These are phyloP conservation scores for Protomyces gravidus DNA, from an alignment of 1,139 yeast species.

Conservation along the genomic window DNA sequence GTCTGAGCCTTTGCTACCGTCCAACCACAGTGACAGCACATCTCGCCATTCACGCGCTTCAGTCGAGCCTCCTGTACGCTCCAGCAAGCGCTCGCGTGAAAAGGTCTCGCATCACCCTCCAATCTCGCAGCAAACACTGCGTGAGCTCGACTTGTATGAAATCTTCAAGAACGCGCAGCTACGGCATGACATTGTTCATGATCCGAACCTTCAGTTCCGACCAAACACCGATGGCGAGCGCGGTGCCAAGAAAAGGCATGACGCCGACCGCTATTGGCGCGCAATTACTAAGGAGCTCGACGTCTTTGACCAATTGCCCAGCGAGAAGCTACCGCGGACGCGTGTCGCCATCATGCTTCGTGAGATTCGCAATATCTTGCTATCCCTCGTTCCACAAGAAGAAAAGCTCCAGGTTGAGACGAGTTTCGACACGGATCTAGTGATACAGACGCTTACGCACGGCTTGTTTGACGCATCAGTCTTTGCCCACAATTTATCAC, in stretches of 20 bases:
- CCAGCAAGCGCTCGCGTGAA: not conserved
- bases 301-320: conserved; percentile 36
- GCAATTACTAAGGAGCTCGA: conserved; percentile 34
- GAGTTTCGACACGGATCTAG: conserved; percentile 70
- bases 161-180: conserved; percentile 87
- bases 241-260: conserved; percentile 68
- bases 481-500: conserved; percentile 66
- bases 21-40: not conserved
- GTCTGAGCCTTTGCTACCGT: not conserved
- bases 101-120: conserved; percentile 52
- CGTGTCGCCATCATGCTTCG: conserved; percentile 58
- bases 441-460: conserved; percentile 69
- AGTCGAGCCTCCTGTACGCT: not conserved
- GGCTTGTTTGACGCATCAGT: conserved; percentile 65
- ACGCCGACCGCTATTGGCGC: conserved; percentile 77
- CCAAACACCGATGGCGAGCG: conserved; percentile 90
- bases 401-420: conserved; percentile 68
- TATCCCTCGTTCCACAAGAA: conserved; percentile 70
- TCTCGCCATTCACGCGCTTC: not conserved
- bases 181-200: conserved; percentile 87
- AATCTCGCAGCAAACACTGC: conserved; percentile 72
- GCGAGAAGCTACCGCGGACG: conserved; percentile 43
- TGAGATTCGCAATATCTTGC: conserved; percentile 70
- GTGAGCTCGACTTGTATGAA: conserved; percentile 83
- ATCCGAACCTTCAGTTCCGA: conserved; percentile 85